Evolutionary conservation across 768 basidiomycete species (phyloP).

Genomic region (Tylopilus felleus): DNA sequence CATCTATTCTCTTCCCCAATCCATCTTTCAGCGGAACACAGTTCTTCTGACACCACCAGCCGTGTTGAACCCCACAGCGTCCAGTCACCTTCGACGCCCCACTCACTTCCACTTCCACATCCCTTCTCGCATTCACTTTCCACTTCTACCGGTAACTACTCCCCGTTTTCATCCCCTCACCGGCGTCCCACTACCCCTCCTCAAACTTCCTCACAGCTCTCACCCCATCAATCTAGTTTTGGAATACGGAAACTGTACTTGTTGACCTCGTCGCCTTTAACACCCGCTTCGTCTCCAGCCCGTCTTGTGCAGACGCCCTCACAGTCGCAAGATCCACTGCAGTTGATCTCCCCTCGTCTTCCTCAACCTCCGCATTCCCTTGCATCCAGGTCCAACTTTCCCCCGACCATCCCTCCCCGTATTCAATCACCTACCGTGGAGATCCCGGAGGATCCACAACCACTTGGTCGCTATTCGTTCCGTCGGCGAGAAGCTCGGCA

Average conservation of each 20-base stretch:
- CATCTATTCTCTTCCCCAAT: conserved; percentile 22
- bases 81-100: conserved; percentile 1
- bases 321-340: conserved; percentile 26
- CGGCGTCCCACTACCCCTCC: conserved; percentile 16
- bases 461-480: conserved; percentile 46
- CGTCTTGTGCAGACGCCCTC: conserved; percentile 2
- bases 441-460: conserved; percentile 19
- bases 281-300: conserved; percentile 17
- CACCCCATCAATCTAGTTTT: conserved; percentile 2
- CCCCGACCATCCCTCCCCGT: background rate
- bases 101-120: background rate
- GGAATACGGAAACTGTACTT: background rate
- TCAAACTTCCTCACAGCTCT: conserved; percentile 13
- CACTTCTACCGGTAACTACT: conserved; percentile 9
- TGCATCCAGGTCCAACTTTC: background rate
- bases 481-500: conserved; percentile 55
- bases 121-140: conserved; percentile 14
- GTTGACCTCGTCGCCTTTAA: conserved; percentile 20
- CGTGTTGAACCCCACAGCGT: background rate
- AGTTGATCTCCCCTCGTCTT: conserved; percentile 8
- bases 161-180: conserved; percentile 16
- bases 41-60: background rate
- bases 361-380: background rate
- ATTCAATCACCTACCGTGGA: conserved; percentile 1
- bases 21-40: background rate